Base-by-base conservation (phyloP, 257 asterid genomes). In the Ilex aquifolium region DNA sequence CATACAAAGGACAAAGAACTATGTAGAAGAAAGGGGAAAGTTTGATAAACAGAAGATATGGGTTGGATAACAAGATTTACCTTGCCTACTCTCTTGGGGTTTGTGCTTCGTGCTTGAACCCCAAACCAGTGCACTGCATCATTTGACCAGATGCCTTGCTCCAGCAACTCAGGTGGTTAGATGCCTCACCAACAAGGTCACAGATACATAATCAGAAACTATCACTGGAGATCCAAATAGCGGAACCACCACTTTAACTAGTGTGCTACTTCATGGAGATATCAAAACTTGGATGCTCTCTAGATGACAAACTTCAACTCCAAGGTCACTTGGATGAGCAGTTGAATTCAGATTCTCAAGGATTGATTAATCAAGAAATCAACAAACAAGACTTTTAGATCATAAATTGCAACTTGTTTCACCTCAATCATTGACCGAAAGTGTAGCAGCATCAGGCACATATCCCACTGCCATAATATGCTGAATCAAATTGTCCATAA, bases 31-130 rank as follows among this genome's bases (percentile, higher is more conserved):
- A 17, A 3, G 46, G 55, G 27, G 46, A 50, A 27, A 65, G 14
- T 49, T 49, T 12, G 54, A 7, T 49, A 49, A 49, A 49, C 16
- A 15, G 54, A 15, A 12, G 5, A 4, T 12, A 49, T 3, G 54
- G 5, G 54, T 15, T 12, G 16, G 14, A 4, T 12, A 55, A 52
- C 64, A 8, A 31, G 14, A 64, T 56, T 66, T 76, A 92, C 99
- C 97, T 67, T 93, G 72, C 99, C 99, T 31, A 93, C 99, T 69
- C 97, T 84, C 0, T 84, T 93, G 99, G 46, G 99, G 99, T 75
- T 90, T 93, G 95, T 93, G 99, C 63, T 93, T 93, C 50, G 66
- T 96, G 61, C 99, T 93, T 62, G 99, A 93, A 61, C 99, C 99
- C 99, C 99, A 93, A 55, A 93, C 99, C 73, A 93, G 64, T 36